Evolutionary conservation across 225 moss, liverwort and hornwort species (phyloP).

Genomic region (Asterella californica): DNA sequence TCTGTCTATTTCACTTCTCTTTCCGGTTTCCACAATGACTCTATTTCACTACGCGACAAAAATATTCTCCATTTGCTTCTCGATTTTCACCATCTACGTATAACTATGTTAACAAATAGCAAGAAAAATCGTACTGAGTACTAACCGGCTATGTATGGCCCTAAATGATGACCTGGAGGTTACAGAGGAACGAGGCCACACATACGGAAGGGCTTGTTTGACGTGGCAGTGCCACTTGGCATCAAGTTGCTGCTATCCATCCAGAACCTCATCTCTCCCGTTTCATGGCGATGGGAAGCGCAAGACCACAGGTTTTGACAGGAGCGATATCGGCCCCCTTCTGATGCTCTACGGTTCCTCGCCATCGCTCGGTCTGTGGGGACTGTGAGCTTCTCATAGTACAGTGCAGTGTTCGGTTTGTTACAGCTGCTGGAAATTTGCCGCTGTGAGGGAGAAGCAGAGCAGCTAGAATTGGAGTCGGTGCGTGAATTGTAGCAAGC

Average conservation of each 20-base stretch:
- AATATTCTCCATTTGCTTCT: too few species aligned
- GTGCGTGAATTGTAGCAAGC: constrained; percentile 5
- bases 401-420: background rate
- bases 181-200: background rate
- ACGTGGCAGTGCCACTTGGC: constrained; percentile 16
- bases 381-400: background rate
- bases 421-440: background rate
- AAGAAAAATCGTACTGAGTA: too few species aligned
- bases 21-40: too few species aligned
- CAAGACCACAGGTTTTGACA: constrained; percentile 10
- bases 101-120: too few species aligned
- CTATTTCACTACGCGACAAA: too few species aligned
- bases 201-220: background rate
- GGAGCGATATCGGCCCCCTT: background rate
- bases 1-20: too few species aligned
- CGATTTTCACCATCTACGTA: too few species aligned
- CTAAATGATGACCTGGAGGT: background rate
- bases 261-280: constrained; percentile 12
- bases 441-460: background rate
- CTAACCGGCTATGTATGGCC: too few species aligned
- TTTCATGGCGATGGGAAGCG: constrained; percentile 16
- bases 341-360: background rate
- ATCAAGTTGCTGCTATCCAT: constrained; percentile 6
- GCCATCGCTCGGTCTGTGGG: background rate
- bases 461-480: background rate